Base-by-base conservation (phyloP, 2,329 filamentous ascomycete genomes). In the Eutypa lata region DNA sequence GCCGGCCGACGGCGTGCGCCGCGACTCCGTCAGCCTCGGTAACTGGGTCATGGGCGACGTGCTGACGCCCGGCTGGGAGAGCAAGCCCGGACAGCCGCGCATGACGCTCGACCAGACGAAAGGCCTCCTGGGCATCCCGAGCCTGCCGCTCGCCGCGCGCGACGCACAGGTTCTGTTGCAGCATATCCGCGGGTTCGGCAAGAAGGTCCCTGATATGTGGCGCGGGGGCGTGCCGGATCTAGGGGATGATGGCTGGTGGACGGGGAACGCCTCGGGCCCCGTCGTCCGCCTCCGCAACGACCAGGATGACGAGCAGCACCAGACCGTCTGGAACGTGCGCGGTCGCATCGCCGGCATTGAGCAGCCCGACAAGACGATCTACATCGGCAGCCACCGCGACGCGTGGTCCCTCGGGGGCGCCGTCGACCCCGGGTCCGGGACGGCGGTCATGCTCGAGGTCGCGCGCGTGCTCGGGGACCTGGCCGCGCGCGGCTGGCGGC, bases 311-410 rank as follows among this genome's bases (percentile, higher is more conserved):
- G 81, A 85, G 13, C 82, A 88, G 53, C 80, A 88, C 66, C 90
- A 96, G 69, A 84, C 87, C 6, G 94, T 99, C 56, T 96, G 90
- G 82, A 99, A 99, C 65, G 84, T 97, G 1, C 85, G 96, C 63
- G 92, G 90, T 31, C 82, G 86, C 51, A 92, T 99, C 49, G 74
- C 79, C 13, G 94, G 94, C n/a, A 78, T 90, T 53, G 94, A 97
- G 71, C 87, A 94, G 66, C 78, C 79, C 1, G 83, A 89, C 55
- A 93, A 96, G 71, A 89, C 87, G 52, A 86, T 97, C 65, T 87
- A 97, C 52, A 81, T 99, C 51, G 94, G 94, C 49, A 97, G 92
- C 70, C 93, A 96, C 67, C 90, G 94, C 19, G 94, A 99, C 70
- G 85, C 91, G 0, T 96, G 91, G 90, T 89, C 89, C 49, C 90